phyloP scores from a whole-genome alignment of 2,329 filamentous ascomycete species.

The Fusarium sp. region DNA sequence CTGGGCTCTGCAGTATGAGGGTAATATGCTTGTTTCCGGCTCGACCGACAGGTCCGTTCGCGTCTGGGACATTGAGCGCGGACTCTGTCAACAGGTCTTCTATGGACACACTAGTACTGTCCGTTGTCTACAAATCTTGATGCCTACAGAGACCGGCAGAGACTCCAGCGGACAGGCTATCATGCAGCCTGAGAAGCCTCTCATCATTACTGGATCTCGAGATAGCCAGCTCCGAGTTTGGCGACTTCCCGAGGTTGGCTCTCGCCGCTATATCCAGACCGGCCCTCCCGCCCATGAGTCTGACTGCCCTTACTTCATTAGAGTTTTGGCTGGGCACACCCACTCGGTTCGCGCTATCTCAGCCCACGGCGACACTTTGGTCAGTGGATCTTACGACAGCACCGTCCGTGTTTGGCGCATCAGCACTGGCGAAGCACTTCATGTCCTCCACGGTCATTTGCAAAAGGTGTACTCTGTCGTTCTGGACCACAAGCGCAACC shows the following conservation, averaged over 20 bases:
- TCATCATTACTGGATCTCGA: constrained; percentile 97
- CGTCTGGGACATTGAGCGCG: constrained; percentile 98
- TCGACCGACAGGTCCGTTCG: constrained; percentile 97
- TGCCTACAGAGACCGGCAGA: constrained; percentile 82
- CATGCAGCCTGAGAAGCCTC: constrained; percentile 92
- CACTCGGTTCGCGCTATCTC: constrained; percentile 97
- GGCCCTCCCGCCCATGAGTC: constrained; percentile 78
- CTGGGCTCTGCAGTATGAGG: constrained; percentile 96
- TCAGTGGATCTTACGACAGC: constrained; percentile 96
- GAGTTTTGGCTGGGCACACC: constrained; percentile 84
- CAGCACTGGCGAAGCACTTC: constrained; percentile 88
- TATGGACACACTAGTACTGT: constrained; percentile 98
- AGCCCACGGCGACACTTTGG: constrained; percentile 93
- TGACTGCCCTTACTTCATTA: constrained; percentile 95
- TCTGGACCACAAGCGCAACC: constrained; percentile 88
- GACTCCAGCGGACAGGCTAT: constrained; percentile 77
- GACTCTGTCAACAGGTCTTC: constrained; percentile 93
- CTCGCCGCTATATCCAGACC: constrained; percentile 82
- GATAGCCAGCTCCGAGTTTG: constrained; percentile 95
- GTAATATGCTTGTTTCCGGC: constrained; percentile 93
- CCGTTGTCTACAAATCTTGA: constrained; percentile 91
- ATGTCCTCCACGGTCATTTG: constrained; percentile 85
- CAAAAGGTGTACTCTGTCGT: constrained; percentile 99
- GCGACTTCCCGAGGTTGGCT: constrained; percentile 86
- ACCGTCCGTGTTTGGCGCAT: constrained; percentile 98